These are phyloP conservation scores for Rubia balearica DNA, from an alignment of 305 asterid species.

Conservation along the genomic window DNA sequence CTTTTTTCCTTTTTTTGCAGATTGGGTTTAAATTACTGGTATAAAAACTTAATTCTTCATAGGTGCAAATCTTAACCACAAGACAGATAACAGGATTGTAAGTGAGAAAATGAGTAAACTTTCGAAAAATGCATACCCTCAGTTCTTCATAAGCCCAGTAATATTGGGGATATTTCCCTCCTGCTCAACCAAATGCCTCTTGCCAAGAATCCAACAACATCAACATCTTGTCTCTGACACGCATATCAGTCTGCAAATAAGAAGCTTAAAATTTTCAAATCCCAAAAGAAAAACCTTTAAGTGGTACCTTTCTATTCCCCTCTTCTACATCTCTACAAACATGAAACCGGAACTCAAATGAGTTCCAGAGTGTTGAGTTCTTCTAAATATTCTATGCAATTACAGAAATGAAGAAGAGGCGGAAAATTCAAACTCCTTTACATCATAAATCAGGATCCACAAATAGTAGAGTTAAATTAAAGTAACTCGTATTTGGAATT, in stretches of 20 bases:
- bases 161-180: constrained; percentile 87
- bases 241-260: constrained; percentile 72
- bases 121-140: constrained; percentile 37
- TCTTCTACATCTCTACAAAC: too few species aligned
- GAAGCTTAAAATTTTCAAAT: neutral
- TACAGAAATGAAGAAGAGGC: too few species aligned
- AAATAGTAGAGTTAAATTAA: too few species aligned
- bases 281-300: neutral
- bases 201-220: constrained; percentile 77
- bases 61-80: neutral
- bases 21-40: too few species aligned
- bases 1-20: too few species aligned
- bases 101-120: neutral
- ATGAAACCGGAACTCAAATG: too few species aligned
- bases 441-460: too few species aligned
- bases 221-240: constrained; percentile 68
- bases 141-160: constrained; percentile 87
- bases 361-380: too few species aligned
- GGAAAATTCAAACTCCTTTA: too few species aligned
- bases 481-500: too few species aligned
- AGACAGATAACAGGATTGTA: neutral
- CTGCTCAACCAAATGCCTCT: constrained; percentile 85
- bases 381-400: too few species aligned
- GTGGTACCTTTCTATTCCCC: too few species aligned
- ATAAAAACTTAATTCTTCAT: neutral